Evolutionary conservation across 148 eudicot genomes (phyloP).

Genomic region (Salicornia ramosissima): DNA sequence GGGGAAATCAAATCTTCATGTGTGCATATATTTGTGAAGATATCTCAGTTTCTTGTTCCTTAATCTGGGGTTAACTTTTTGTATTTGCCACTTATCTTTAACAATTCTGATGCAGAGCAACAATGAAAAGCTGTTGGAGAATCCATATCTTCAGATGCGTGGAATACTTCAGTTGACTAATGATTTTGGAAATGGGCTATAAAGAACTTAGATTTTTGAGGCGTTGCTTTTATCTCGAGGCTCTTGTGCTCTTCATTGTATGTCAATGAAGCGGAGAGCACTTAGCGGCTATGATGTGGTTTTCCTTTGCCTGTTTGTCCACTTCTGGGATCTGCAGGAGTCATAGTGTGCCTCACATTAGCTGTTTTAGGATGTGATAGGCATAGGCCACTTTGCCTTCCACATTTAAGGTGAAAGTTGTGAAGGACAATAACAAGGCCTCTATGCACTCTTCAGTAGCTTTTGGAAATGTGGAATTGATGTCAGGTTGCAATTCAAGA

Average conservation of each 20-base stretch:
- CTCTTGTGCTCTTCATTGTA: constrained; percentile 5
- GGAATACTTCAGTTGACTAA: constrained; percentile 89
- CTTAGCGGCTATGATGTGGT: constrained; percentile 8
- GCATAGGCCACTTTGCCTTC: constrained; percentile 12
- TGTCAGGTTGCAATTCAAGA: constrained; percentile 2
- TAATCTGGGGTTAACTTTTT: background rate
- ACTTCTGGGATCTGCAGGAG: constrained; percentile 8
- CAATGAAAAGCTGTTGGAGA: constrained; percentile 93
- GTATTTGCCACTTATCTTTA: background rate
- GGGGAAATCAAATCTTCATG: background rate
- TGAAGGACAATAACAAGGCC: background rate
- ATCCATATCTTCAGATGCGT: constrained; percentile 99
- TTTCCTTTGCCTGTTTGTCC: constrained; percentile 11
- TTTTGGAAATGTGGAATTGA: background rate
- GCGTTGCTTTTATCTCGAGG: constrained; percentile 1
- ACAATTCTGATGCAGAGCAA: constrained; percentile 56
- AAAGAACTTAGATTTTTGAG: constrained; percentile 11
- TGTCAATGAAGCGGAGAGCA: constrained; percentile 16
- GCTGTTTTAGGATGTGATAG: background rate
- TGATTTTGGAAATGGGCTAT: constrained; percentile 49
- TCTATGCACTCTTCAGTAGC: constrained; percentile 1
- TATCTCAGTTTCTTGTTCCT: background rate
- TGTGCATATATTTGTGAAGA: background rate
- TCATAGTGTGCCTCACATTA: background rate
- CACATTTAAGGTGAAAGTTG: constrained; percentile 11